Base-by-base conservation (phyloP, 2,329 filamentous ascomycete species). In the Scolecobasidium constrictum region DNA sequence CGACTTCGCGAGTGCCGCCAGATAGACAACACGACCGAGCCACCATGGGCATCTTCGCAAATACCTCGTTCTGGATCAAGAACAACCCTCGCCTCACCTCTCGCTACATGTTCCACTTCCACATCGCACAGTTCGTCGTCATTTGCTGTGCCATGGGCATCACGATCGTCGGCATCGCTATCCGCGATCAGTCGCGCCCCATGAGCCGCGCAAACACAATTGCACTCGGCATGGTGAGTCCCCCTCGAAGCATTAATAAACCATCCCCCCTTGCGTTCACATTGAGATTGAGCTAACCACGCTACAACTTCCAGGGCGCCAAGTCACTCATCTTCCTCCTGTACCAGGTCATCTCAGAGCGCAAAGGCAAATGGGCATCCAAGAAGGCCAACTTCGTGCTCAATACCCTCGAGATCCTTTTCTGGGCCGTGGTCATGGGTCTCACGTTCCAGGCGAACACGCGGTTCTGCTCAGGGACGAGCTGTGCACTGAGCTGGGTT, bases 371-470 rank as follows among this genome's bases (percentile, higher is more conserved):
- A 43, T 68, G 61, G 62, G 53, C 48, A 20, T 64, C 57, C 49
- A 50, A 61, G 4, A 68, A 66, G 50, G 63, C 63, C 4, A 58
- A 65, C 48, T 48, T 54, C 4, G 62, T 67, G 26, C 53, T 68
- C 43, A 65, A 64, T 50, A 53, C 47, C 36, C 50, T 68, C 13
- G 65, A 69, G 47, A 48, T 62, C 12, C 53, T 67, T 12, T 67
- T 67, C 48, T 68, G 66, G 64, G 53, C 54, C 13, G 59, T 54
- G 4, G 58, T 64, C 5, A 49, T 59, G 4, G 54, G 60, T 28
- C 39, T 64, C 3, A 42, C 48, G 12, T 47, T 55, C 7, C 46
- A 50, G 17, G 50, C 42, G 19, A 54, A 54, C 23, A 15, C 51
- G 15, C 40, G 44, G 3, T 39, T 17, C 12, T 55, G 53, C 40